These are phyloP conservation scores for Penstemon davidsonii DNA, from an alignment of 257 asterid species.

Conservation along the genomic window DNA sequence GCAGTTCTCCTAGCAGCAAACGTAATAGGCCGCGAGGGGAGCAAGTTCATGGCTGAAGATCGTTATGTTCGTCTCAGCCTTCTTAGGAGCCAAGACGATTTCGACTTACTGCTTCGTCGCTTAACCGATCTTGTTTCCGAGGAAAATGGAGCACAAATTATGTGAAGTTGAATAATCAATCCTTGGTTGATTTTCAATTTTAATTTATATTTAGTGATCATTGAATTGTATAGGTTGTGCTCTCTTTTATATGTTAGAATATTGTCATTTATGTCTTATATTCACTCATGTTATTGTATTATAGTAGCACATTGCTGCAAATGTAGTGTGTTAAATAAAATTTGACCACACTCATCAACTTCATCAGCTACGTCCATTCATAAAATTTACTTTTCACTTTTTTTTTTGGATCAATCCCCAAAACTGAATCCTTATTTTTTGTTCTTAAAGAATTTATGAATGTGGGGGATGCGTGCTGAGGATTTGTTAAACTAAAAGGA, in stretches of 20 bases:
- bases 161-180: conserved; percentile 17
- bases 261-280: not conserved
- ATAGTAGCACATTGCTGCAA: not conserved
- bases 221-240: no score
- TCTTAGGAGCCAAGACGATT: conserved; percentile 35
- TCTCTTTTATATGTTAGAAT: not conserved
- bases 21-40: conserved; percentile 33
- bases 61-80: conserved; percentile 43
- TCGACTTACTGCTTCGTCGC: conserved; percentile 24
- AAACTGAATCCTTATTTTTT: no score
- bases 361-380: no score
- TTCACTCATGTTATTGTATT: no score
- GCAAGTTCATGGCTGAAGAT: conserved; percentile 13
- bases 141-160: conserved; percentile 20
- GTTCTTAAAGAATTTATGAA: no score
- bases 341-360: not conserved
- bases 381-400: no score
- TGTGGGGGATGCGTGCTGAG: no score
- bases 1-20: conserved; percentile 31
- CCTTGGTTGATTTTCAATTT: not conserved
- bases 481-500: no score
- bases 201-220: not conserved
- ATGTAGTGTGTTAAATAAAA: not conserved
- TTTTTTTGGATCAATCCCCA: no score
- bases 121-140: conserved; percentile 21